These are phyloP conservation scores for Malassezia japonica DNA, from an alignment of 1,284 basidiomycete genomes.

Conservation along the genomic window DNA sequence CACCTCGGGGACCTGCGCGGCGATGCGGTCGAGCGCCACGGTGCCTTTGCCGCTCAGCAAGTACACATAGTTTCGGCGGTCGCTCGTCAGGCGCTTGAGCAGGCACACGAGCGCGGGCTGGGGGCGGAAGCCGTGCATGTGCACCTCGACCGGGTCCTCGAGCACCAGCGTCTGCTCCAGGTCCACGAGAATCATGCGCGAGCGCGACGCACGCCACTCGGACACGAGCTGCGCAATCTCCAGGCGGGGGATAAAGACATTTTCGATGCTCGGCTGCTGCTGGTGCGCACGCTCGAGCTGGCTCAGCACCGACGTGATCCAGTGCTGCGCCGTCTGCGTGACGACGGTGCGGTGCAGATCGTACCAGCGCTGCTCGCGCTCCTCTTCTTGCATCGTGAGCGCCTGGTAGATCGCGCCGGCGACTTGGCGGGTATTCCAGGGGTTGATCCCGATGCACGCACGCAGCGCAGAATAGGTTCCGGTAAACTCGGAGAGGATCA, in stretches of 20 bases:
- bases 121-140: slow-evolving; percentile 50
- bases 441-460: slow-evolving; percentile 73
- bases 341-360: slow-evolving; percentile 74
- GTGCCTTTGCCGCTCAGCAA: slow-evolving; percentile 66
- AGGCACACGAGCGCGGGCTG: slow-evolving; percentile 56
- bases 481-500: slow-evolving; percentile 67
- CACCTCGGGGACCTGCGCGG: slow-evolving; percentile 56
- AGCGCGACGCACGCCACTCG: slow-evolving; percentile 52
- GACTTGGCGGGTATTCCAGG: slow-evolving; percentile 49
- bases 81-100: slow-evolving; percentile 58
- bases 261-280: slow-evolving; percentile 36
- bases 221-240: slow-evolving; percentile 46
- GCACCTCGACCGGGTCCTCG: slow-evolving; percentile 40
- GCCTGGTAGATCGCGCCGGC: slow-evolving; percentile 66
- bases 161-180: slow-evolving; percentile 67
- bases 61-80: slow-evolving; percentile 68
- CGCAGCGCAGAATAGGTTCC: slow-evolving; percentile 77
- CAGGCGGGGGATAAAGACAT: slow-evolving; percentile 39
- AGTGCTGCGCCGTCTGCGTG: slow-evolving; percentile 76
- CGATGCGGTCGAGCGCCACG: slow-evolving; percentile 55
- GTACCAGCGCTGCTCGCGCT: slow-evolving; percentile 67
- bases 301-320: slow-evolving; percentile 65
- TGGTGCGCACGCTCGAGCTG: slow-evolving; percentile 41
- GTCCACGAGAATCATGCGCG: slow-evolving; percentile 64
- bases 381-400: slow-evolving; percentile 65